Conservation (phyloP, 495 filamentous ascomycete genomes). For the Aspergillus cavernicola region DNA sequence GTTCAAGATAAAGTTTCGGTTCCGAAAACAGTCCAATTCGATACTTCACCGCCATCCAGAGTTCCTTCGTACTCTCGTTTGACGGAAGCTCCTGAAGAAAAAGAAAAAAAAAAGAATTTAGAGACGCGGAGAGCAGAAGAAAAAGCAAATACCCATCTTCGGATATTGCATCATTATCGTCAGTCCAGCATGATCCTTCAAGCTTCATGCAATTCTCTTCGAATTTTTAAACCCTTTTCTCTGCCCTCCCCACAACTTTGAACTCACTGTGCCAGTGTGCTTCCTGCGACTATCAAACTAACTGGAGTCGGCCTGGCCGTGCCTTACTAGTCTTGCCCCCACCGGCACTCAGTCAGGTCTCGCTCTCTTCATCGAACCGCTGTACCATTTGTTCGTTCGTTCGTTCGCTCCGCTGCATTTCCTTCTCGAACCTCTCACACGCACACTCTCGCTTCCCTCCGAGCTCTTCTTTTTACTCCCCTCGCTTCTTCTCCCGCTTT, state of each 20-base stretch:
- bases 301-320: conserved; percentile 13
- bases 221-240: conserved; percentile 3
- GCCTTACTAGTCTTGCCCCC: conserved; percentile 6
- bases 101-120: background rate
- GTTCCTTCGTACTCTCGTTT: too few relatives aligned
- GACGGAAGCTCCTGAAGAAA: background rate
- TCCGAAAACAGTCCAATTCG: background rate
- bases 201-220: background rate
- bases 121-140: background rate
- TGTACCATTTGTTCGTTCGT: background rate
- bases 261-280: background rate
- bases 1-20: conserved; percentile 1
- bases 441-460: conserved; percentile 7
- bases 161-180: conserved; percentile 12
- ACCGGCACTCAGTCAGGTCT: conserved; percentile 9
- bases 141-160: conserved; percentile 3
- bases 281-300: conserved; percentile 6
- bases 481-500: conserved; percentile 10
- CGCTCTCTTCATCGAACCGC: conserved; percentile 8
- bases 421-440: conserved; percentile 5
- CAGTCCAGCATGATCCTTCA: conserved; percentile 1
- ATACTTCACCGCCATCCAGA: conserved; percentile 7
- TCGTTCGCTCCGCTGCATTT: conserved; percentile 11
- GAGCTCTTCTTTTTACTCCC: conserved; percentile 3
- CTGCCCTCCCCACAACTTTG: conserved; percentile 12